Base-by-base conservation (phyloP, 192 early-diverging fungal genomes). In the Entrophospora sp. region DNA sequence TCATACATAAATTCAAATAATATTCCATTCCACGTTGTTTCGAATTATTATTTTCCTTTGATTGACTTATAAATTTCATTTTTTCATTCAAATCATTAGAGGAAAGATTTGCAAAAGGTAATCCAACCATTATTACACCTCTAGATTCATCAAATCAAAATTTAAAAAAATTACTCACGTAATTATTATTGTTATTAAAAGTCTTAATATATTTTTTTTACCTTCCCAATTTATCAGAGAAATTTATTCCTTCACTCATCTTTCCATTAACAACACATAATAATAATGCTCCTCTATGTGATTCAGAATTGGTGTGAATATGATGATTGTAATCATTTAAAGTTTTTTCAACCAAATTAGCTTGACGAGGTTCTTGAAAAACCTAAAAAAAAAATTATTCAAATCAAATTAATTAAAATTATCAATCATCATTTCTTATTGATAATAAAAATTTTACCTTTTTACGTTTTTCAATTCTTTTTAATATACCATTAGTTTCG, bases 231-330 rank as follows among this genome's bases (percentile, higher is more conserved):
- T 85, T 77, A 68, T 97, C 92, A 12, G 89, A 86, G 60, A 97
- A 96, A 49, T 91, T 91, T 69, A 95, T 97, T 0, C 93, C 93
- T 71, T 97, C 93, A 53, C 89, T 91, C 82, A 96, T 81, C 59
- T 90, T 91, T 25, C 94, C 94, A 24, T 89, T 89, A 0, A 98
- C 90, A 6, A 98, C 94, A 38, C 89, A 89, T 45, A 98, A 79
- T 46, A 98, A 72, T 4, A 98, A 73, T 0, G 91, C 90, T 0
- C 94, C 90, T 1, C 70, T 37, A 31, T 75, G 69, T 0, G 31
- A 70, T 69, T 69, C 73, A 14, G 71, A 46, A 22, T 31, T 37
- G 1, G 46, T 28, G 0, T 76, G 61, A 16, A 88, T 84, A 12
- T 73, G 74, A 3, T 65, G 43, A 4, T 80, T 70, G 46, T 93